These are phyloP conservation scores for Aspergillus brunneoviolaceus DNA, from an alignment of 2,329 filamentous ascomycete species.

Conservation along the genomic window DNA sequence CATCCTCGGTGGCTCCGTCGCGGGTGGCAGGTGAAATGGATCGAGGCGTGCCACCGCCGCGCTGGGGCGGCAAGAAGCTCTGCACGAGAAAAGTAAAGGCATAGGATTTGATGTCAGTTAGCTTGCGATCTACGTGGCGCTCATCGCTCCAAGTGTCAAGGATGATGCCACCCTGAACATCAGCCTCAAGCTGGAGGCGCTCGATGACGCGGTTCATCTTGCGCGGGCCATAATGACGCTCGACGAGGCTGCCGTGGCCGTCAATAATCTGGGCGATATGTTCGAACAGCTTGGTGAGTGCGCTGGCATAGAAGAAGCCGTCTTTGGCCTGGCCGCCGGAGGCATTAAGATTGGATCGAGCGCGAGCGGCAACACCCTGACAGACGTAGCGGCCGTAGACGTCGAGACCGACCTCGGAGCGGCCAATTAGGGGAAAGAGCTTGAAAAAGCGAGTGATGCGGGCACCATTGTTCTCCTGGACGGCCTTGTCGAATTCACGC, in stretches of 20 bases:
- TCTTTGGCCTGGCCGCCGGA: slow-evolving; percentile 66
- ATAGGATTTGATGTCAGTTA: slow-evolving; percentile 96
- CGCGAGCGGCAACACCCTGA: slow-evolving; percentile 83
- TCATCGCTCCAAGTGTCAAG: slow-evolving; percentile 96
- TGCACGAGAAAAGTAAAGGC: slow-evolving; percentile 96
- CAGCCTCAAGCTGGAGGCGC: slow-evolving; percentile 86
- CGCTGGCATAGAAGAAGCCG: slow-evolving; percentile 86
- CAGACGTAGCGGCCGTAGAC: slow-evolving; percentile 96
- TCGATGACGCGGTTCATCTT: slow-evolving; percentile 96
- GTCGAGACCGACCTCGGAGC: slow-evolving; percentile 84
- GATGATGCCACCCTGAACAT: slow-evolving; percentile 93
- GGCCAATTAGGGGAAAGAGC: slow-evolving; percentile 88
- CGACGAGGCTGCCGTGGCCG: slow-evolving; percentile 83
- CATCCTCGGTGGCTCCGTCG: slow-evolving; percentile 68
- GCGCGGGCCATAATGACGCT: slow-evolving; percentile 86
- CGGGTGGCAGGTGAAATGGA: slow-evolving; percentile 73
- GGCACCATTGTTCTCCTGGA: slow-evolving; percentile 78
- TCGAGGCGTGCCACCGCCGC: slow-evolving; percentile 64
- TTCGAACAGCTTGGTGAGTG: slow-evolving; percentile 88
- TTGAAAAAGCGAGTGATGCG: slow-evolving; percentile 98
- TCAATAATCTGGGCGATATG: slow-evolving; percentile 97
- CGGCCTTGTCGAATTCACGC: slow-evolving; percentile 91
- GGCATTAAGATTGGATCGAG: slow-evolving; percentile 75
- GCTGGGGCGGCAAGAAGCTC: slow-evolving; percentile 77
- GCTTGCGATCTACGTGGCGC: slow-evolving; percentile 73